These are phyloP conservation scores for Lachnellula hyalina DNA, from an alignment of 2,329 filamentous ascomycete species.

Conservation along the genomic window DNA sequence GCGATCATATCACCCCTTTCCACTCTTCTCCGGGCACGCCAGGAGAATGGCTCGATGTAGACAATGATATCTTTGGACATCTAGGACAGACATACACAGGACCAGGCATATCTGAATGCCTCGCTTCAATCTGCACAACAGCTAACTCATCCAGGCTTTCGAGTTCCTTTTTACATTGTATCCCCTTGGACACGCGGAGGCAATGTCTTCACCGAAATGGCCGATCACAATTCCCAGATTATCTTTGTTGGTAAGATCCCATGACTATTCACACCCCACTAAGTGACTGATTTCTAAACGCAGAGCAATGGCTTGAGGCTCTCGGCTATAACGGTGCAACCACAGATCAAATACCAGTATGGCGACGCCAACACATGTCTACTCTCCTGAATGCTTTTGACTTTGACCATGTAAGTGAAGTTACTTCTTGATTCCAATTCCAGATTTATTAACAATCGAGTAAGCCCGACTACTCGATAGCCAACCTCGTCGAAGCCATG, in stretches of 20 bases:
- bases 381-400: constrained; percentile 43
- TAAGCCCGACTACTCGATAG: constrained; percentile 42
- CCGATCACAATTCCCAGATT: constrained; percentile 51
- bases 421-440: background rate
- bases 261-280: background rate
- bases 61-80: background rate
- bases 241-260: constrained; percentile 38
- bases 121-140: background rate
- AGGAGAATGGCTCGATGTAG: constrained; percentile 47
- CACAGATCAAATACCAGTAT: constrained; percentile 38
- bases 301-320: constrained; percentile 40
- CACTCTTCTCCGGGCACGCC: constrained; percentile 43
- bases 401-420: constrained; percentile 25
- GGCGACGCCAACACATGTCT: constrained; percentile 42
- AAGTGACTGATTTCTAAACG: background rate
- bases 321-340: constrained; percentile 33
- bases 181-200: constrained; percentile 51
- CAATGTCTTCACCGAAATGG: constrained; percentile 48
- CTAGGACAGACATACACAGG: constrained; percentile 39
- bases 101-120: constrained; percentile 21
- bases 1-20: constrained; percentile 49
- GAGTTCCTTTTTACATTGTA: constrained; percentile 50
- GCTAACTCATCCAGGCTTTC: constrained; percentile 33
- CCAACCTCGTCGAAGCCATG: constrained; percentile 38
- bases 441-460: background rate